Evolutionary conservation across 192 early-diverging fungal species (phyloP), one percentile per base, ranked within the genome.

Genomic region (Coemansia sp.): DNA sequence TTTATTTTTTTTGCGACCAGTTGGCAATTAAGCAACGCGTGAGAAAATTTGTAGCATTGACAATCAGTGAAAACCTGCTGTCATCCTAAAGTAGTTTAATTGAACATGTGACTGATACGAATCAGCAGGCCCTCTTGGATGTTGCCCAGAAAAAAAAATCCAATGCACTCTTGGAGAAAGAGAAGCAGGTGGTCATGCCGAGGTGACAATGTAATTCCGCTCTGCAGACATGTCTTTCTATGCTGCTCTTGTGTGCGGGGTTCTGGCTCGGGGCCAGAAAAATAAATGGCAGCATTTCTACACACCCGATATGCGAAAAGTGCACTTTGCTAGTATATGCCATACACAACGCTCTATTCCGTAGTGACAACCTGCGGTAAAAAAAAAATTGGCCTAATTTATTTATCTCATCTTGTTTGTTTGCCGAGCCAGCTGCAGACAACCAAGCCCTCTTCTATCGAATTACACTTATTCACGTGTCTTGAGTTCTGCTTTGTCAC

Each of bases 391-490:
- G 11, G 33, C 16, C 57, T 6, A 60, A 57, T 16, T 22, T 31
- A 29, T 60, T 60, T 60, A 34, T 34, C 12, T 27, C 11, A 41
- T 39, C 10, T 62, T 40, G 29, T 27, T 62, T 62, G 6, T 18
- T 41, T 62, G 61, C 20, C 20, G 61, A 24, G 61, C 61, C 22
- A 24, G 61, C 12, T 20, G 38, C 38, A 62, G 39, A 60, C 57
- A 60, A 60, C 29, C 61, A 62, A 62, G 61, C 39, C 39, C 61
- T 39, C 39, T 27, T 24, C n/a, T 41, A 22, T 41, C 24, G 20
- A 41, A 62, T 62, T 41, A 38, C 38, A 20, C 61, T 16, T 41
- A 22, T 62, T 41, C 61, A 62, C 61, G 61, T 62, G 61, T 38
- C 39, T 39, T 41, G 61, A 22, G 39, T 41, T 40, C 61, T 41